These are phyloP conservation scores for Fraxinus nigra DNA, from an alignment of 305 asterid species.

Conservation along the genomic window DNA sequence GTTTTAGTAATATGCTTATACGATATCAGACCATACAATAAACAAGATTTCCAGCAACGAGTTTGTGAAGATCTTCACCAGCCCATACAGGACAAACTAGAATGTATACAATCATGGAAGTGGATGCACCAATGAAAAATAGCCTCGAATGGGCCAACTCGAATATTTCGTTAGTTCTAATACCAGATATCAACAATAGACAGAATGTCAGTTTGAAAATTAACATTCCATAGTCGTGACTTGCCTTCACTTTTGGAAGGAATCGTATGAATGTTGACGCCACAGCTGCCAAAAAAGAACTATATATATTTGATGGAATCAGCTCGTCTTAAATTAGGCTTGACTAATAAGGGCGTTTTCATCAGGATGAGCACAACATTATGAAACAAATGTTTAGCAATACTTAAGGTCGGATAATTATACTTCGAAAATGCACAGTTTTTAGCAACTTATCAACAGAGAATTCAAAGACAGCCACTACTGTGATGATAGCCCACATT, in stretches of 20 bases:
- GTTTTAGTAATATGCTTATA: no score
- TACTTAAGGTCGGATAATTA: not conserved
- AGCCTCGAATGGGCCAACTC: constrained; percentile 33
- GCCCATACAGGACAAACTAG: constrained; percentile 37
- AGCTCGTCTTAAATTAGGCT: not conserved
- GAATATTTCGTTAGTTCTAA: constrained; percentile 33
- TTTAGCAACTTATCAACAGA: constrained; percentile 35
- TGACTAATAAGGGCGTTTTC: not conserved
- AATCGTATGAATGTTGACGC: constrained; percentile 40
- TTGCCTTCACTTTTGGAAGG: constrained; percentile 36
- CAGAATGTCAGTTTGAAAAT: constrained; percentile 41
- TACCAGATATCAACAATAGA: constrained; percentile 43
- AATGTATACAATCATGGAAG: constrained; percentile 32
- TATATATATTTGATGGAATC: no score
- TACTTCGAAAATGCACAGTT: not conserved
- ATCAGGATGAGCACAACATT: not conserved
- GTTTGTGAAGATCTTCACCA: constrained; percentile 32
- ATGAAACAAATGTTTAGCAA: not conserved
- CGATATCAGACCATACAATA: no score
- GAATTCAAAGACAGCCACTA: constrained; percentile 41
- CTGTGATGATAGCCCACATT: constrained; percentile 50
- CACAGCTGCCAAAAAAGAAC: constrained; percentile 25
- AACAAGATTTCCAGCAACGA: constrained; percentile 4
- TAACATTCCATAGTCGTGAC: constrained; percentile 37
- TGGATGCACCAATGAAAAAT: constrained; percentile 34